Conservation (phyloP, 2,329 filamentous ascomycete genomes). For the Volutella citrinella region DNA sequence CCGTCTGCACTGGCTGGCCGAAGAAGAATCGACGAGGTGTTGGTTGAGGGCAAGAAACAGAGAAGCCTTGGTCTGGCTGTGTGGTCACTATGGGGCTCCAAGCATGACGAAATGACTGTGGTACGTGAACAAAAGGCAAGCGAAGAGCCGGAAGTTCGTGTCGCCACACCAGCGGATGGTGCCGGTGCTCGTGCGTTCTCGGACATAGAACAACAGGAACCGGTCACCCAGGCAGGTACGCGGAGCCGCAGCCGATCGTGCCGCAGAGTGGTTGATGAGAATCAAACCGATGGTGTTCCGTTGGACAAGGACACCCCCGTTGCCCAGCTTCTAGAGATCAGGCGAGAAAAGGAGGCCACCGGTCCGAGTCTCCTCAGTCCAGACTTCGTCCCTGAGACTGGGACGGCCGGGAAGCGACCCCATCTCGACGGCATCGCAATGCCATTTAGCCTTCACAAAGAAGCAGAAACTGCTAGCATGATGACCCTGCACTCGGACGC, state of each 20-base stretch:
- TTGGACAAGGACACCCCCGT: conserved; percentile 41
- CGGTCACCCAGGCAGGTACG: conserved; percentile 17
- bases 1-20: conserved; percentile 79
- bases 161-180: conserved; percentile 39
- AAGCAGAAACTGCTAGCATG: conserved; percentile 68
- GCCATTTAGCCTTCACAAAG: conserved; percentile 66
- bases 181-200: conserved; percentile 40
- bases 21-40: conserved; percentile 46
- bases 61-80: conserved; percentile 75
- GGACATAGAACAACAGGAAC: conserved; percentile 39
- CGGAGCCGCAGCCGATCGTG: conserved; percentile 40
- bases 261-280: conserved; percentile 48
- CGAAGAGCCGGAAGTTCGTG: conserved; percentile 27
- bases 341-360: conserved; percentile 36
- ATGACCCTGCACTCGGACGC: conserved; percentile 55
- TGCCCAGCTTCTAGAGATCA: conserved; percentile 40
- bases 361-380: conserved; percentile 43
- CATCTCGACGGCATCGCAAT: conserved; percentile 68
- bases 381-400: conserved; percentile 43
- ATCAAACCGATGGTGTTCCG: conserved; percentile 39
- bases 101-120: conserved; percentile 77
- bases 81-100: conserved; percentile 87
- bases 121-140: conserved; percentile 53
- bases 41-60: conserved; percentile 47
- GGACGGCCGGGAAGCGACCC: conserved; percentile 59